Percentiles rank a stretch among this genome's conserved stretches.
Conservation (phyloP, 2,329 filamentous ascomycete species). For the Calonectria multiphialidica region DNA sequence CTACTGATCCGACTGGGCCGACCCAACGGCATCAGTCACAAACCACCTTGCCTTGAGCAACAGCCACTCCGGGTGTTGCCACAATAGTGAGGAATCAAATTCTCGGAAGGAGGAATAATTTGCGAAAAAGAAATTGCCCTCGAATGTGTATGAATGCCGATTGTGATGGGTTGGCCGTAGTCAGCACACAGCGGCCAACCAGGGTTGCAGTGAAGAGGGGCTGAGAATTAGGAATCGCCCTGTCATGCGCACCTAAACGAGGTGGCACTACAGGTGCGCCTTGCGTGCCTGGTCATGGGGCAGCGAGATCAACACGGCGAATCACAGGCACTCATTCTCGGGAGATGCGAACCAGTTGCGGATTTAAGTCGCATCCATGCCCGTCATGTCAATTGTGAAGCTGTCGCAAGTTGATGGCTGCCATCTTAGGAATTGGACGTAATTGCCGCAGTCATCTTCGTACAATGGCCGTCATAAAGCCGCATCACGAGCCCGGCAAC, state of each 20-base stretch:
- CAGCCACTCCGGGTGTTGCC: conserved; percentile 11
- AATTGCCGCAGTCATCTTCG: background rate
- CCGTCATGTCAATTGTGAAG: background rate
- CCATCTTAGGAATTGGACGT: background rate
- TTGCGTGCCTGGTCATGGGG: conserved; percentile 12
- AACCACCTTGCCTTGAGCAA: background rate
- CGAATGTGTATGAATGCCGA: conserved; percentile 1
- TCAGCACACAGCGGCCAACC: conserved; percentile 7
- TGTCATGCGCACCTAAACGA: conserved; percentile 19
- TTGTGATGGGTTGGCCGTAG: background rate
- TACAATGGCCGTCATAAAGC: background rate
- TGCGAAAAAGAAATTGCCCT: background rate
- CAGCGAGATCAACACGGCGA: background rate
- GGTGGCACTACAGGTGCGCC: background rate
- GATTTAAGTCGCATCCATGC: conserved; percentile 1
- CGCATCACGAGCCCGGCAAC: background rate
- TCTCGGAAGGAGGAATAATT: background rate
- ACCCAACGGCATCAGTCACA: background rate
- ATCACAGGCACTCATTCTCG: conserved; percentile 1
- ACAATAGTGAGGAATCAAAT: conserved; percentile 16
- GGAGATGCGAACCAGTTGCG: conserved; percentile 13
- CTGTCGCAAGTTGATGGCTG: background rate
- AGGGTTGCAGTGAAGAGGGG: conserved; percentile 13
- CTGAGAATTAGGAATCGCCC: conserved; percentile 27
- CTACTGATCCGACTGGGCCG: background rate